Base-by-base conservation (phyloP, 306 rosid species). In the Sphenostylis stenocarpa region DNA sequence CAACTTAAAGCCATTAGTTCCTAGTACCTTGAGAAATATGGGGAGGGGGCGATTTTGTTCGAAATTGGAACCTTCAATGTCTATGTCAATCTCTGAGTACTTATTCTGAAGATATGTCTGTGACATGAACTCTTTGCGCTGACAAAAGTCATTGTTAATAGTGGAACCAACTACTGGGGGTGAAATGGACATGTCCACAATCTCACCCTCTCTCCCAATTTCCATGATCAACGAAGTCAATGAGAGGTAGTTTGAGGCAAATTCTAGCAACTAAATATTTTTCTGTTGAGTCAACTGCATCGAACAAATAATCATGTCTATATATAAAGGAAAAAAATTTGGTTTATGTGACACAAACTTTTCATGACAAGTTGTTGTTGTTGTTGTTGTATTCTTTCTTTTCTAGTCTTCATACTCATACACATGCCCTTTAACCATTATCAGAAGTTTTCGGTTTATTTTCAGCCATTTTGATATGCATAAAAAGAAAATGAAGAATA, bases 261-360 rank as follows among this genome's bases (percentile, higher is more conserved):
- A 61, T 45, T 65, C 3, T 52, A 44, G 81, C 34, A 64, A 45
- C 70, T 16, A 78, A 48, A 38, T 68, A 71, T 26, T 69, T 28
- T 69, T 78, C 53, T 7, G 19, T 63, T 52, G 48, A 67, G 63
- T 68, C 87, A 87, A 78, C 88, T 86, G 74, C 72, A 81, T 77
- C 26, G 39, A 36, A 85, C 87, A 91, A 84, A 80, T 48, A 84
- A 84, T 70, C 63, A 64, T 64, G 70, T 65, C 86, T 80, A 80
- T 86, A 84, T 83, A 84, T 77, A 69, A 60, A 76, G 76, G 84
- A 69, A 85, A 85, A n/a, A 68, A 45, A 39, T 75, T 41, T 44
- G 88, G 81, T 89, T 89, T 95, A 93, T 91, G 28, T 67, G 67
- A 61, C 96, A 90, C 94, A 87, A 83, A 76, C 93, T 94, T 94